Base-by-base conservation (phyloP, 2,329 filamentous ascomycete genomes). In the Penicillium sp. region DNA sequence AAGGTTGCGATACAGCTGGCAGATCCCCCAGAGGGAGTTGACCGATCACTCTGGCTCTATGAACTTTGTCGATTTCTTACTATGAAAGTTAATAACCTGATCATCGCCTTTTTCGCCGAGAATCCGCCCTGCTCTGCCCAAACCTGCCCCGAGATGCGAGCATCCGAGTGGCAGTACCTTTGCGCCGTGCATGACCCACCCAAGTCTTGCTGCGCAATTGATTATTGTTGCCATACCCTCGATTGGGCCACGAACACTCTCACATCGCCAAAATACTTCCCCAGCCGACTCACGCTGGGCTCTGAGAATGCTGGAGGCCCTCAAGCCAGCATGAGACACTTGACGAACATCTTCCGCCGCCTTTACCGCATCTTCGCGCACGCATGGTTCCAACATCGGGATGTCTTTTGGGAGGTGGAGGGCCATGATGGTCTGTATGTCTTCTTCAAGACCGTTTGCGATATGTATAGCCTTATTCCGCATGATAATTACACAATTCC, bases 141-240 rank as follows among this genome's bases (percentile, higher is more conserved):
- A 60, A 97, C 94, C 1, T 99, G 94, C 68, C 91, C 92, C 30
- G 94, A 99, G 76, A 99, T 99, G 94, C 91, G 94, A 69, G 94
- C 94, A 2, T 94, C 90, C 29, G 93, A 99, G 78, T 99, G 94
- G 94, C 94, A 99, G 76, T 99, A 97, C 69, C 84, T 99, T 44
- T 99, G 94, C 77, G 94, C 94, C 47, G 94, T 97, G 3, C 94
- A 99, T 72, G 93, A 97, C 70, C 89, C 91, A 46, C 94, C 94
- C 45, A 97, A 97, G 77, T 90, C 88, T 66, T 99, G 94, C 78
- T 97, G 93, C 74, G 94, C 94, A 47, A 97, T 99, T 69, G 94
- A 99, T 76, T 99, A 99, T 77, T 97, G 92, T 81, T 97, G 93
- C 72, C 94, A 99, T 72, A 99, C 94, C 0, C 86, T 99, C 40